These are phyloP conservation scores for Auricularia sp. DNA, from an alignment of 768 basidiomycete species.

Conservation along the genomic window DNA sequence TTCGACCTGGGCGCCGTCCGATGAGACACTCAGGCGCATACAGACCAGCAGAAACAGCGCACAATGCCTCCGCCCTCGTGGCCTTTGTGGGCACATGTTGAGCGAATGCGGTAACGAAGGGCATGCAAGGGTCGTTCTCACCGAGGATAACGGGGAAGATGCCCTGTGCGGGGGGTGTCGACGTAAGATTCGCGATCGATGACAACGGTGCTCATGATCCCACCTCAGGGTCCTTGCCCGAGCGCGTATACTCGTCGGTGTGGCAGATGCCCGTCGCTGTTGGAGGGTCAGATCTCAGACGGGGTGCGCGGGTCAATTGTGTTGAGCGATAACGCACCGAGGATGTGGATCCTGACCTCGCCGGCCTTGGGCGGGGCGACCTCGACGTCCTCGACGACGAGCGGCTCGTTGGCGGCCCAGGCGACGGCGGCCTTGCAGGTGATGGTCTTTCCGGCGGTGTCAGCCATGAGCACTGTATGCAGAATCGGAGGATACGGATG, in stretches of 20 bases:
- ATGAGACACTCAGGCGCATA: neutral
- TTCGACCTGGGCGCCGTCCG: slow-evolving; percentile 58
- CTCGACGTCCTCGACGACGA: slow-evolving; percentile 85
- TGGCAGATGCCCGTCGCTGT: slow-evolving; percentile 72
- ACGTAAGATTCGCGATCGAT: slow-evolving; percentile 7
- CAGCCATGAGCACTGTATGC: slow-evolving; percentile 41
- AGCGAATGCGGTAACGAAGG: neutral
- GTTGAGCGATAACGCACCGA: slow-evolving; percentile 41
- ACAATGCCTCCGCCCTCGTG: slow-evolving; percentile 92
- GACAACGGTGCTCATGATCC: slow-evolving; percentile 4
- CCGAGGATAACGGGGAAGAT: slow-evolving; percentile 79
- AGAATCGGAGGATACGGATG: neutral
- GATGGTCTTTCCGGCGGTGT: slow-evolving; percentile 66
- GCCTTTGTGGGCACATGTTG: slow-evolving; percentile 25
- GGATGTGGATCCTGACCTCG: slow-evolving; percentile 90
- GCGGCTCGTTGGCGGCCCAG: slow-evolving; percentile 83
- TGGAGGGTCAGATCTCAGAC: neutral
- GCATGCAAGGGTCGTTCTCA: neutral
- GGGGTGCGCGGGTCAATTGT: neutral
- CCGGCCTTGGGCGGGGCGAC: slow-evolving; percentile 83
- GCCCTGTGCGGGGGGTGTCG: slow-evolving; percentile 37
- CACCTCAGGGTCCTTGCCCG: slow-evolving; percentile 92
- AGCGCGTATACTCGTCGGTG: slow-evolving; percentile 95
- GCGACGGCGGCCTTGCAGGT: slow-evolving; percentile 89
- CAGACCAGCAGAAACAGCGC: slow-evolving; percentile 21